Conservation (phyloP, 2,329 filamentous ascomycete genomes). For the Daldinia sp. region DNA sequence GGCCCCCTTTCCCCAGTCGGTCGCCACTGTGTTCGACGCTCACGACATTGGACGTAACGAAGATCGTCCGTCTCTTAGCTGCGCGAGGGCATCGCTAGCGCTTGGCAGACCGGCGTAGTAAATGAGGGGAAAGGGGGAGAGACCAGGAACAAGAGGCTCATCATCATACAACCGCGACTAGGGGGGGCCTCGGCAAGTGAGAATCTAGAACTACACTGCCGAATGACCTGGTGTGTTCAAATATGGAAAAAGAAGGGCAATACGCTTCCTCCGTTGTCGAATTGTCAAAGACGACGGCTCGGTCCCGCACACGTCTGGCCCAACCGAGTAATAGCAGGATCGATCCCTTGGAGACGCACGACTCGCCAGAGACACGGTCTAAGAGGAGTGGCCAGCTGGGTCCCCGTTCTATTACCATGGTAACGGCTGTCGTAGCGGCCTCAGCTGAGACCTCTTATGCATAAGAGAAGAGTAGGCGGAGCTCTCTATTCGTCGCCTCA, state of each 20-base stretch:
- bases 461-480: slow-evolving; percentile 24
- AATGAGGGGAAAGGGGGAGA: slow-evolving; percentile 35
- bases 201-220: slow-evolving; percentile 40
- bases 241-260: slow-evolving; percentile 38
- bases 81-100: slow-evolving; percentile 18
- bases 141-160: slow-evolving; percentile 28
- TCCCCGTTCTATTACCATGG: slow-evolving; percentile 31
- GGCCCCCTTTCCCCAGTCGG: slow-evolving; percentile 16
- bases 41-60: slow-evolving; percentile 20
- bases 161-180: slow-evolving; percentile 31
- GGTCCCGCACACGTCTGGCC: slow-evolving; percentile 36
- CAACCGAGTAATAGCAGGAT: slow-evolving; percentile 41
- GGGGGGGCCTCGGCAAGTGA: slow-evolving; percentile 38
- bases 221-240: slow-evolving; percentile 31
- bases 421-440: slow-evolving; percentile 25
- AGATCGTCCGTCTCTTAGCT: slow-evolving; percentile 34
- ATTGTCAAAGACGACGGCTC: slow-evolving; percentile 23
- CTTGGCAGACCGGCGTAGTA: slow-evolving; percentile 32
- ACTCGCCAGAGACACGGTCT: slow-evolving; percentile 24
- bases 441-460: slow-evolving; percentile 36
- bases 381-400: slow-evolving; percentile 30
- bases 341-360: slow-evolving; percentile 41
- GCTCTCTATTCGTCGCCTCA: slow-evolving; percentile 34
- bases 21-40: slow-evolving; percentile 29
- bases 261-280: slow-evolving; percentile 26